Conservation (phyloP, 495 filamentous ascomycete species). For the Hyaloscypha variabilis region DNA sequence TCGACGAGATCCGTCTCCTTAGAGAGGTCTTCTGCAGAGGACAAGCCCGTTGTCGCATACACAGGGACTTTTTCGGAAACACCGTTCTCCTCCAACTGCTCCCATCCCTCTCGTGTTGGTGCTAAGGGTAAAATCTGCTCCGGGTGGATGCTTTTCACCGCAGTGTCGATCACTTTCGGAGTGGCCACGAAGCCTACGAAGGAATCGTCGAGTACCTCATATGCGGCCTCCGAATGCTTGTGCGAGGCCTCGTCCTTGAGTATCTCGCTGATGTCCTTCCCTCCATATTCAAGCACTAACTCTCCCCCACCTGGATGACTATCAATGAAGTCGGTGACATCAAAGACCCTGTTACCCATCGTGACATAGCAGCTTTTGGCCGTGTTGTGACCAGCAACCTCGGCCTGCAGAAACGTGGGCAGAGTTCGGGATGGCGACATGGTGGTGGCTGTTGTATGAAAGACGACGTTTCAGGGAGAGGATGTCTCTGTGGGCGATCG, state of each 20-base stretch:
- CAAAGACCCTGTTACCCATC: constrained; percentile 86
- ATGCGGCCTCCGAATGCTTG: constrained; percentile 83
- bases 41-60: constrained; percentile 82
- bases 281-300: constrained; percentile 85
- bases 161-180: constrained; percentile 47
- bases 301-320: constrained; percentile 91
- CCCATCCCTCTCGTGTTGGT: constrained; percentile 34
- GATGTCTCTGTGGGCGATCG: not conserved
- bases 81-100: constrained; percentile 28
- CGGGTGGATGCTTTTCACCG: constrained; percentile 45
- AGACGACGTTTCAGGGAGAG: not conserved
- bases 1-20: constrained; percentile 74
- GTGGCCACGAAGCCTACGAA: constrained; percentile 77
- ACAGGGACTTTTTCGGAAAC: constrained; percentile 34
- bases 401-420: constrained; percentile 74
- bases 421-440: constrained; percentile 59
- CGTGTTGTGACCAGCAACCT: constrained; percentile 81
- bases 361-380: constrained; percentile 91
- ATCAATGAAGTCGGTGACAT: constrained; percentile 86
- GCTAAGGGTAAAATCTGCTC: constrained; percentile 50
- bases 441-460: not conserved
- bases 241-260: constrained; percentile 86
- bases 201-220: constrained; percentile 83
- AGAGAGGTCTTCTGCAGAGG: constrained; percentile 80
- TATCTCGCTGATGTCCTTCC: constrained; percentile 82